These are phyloP conservation scores for Kodamaea restingae DNA, from an alignment of 805 yeast species.

Conservation along the genomic window DNA sequence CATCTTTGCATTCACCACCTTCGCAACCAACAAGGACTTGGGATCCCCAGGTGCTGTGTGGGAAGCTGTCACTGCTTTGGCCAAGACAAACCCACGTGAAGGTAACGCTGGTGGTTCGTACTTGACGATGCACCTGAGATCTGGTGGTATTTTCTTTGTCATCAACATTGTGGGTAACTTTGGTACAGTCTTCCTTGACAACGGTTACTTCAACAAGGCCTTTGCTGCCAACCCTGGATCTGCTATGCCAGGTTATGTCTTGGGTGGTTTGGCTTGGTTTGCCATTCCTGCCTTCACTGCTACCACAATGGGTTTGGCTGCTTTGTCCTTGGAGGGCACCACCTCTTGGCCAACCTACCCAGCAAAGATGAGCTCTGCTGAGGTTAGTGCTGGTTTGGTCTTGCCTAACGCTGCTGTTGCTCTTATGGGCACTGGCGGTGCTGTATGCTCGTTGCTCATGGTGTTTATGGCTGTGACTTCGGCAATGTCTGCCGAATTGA, in stretches of 20 bases:
- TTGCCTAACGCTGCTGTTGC: slow-evolving; percentile 79
- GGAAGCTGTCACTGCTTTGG: slow-evolving; percentile 64
- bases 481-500: slow-evolving; percentile 87
- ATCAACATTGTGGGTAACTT: slow-evolving; percentile 85
- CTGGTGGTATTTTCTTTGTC: slow-evolving; percentile 87
- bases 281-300: slow-evolving; percentile 83
- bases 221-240: slow-evolving; percentile 81
- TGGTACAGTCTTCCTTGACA: slow-evolving; percentile 83
- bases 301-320: slow-evolving; percentile 84
- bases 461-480: slow-evolving; percentile 92
- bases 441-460: slow-evolving; percentile 72
- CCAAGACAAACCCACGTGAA: slow-evolving; percentile 55
- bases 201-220: slow-evolving; percentile 87
- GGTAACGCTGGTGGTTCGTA: slow-evolving; percentile 87
- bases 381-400: slow-evolving; percentile 78
- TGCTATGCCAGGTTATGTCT: slow-evolving; percentile 80
- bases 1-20: slow-evolving; percentile 76
- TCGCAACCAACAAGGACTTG: slow-evolving; percentile 60
- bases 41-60: slow-evolving; percentile 84
- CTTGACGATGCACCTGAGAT: slow-evolving; percentile 78
- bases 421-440: slow-evolving; percentile 82
- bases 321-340: slow-evolving; percentile 63
- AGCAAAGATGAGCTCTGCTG: slow-evolving; percentile 54
- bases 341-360: slow-evolving; percentile 83
- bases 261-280: slow-evolving; percentile 90